A percentile compares a stretch with the other conserved stretches of the same genome.
phyloP scores from a whole-genome alignment of 495 filamentous ascomycete genomes.

The Penicillium chermesinum region DNA sequence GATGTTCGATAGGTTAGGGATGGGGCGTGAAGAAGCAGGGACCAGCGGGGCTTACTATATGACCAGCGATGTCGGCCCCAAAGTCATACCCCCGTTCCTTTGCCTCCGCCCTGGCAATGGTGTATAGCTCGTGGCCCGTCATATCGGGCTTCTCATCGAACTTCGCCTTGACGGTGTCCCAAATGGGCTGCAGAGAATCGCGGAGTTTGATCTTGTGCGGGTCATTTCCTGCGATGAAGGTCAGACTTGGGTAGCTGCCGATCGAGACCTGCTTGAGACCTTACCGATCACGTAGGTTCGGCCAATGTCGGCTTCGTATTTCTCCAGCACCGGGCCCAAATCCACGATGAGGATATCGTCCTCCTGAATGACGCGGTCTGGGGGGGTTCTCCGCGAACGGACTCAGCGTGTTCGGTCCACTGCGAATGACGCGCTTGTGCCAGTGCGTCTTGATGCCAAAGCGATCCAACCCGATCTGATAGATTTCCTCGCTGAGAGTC shows the following conservation, averaged over 20 bases:
- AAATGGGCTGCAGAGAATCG: conserved; percentile 41
- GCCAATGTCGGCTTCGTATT: conserved; percentile 49
- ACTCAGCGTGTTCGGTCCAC: conserved; percentile 43
- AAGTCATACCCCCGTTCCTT: conserved; percentile 34
- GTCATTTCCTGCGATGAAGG: conserved; percentile 19
- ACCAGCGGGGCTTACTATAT: conserved; percentile 34
- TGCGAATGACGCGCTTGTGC: conserved; percentile 49
- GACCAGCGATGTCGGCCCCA: conserved; percentile 41
- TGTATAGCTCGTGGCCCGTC: conserved; percentile 40
- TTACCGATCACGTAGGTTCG: conserved; percentile 43
- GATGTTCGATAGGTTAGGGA: background rate
- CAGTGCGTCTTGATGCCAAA: conserved; percentile 43
- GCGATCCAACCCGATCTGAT: conserved; percentile 39
- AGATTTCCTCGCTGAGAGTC: conserved; percentile 43
- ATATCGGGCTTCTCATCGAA: conserved; percentile 33
- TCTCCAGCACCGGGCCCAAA: conserved; percentile 47
- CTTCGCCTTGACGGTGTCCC: conserved; percentile 33
- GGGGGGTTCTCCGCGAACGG: conserved; percentile 45
- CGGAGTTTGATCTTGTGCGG: conserved; percentile 38
- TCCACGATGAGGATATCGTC: conserved; percentile 49
- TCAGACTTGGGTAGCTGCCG: background rate
- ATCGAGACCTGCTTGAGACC: background rate
- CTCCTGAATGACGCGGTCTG: conserved; percentile 40
- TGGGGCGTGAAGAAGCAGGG: background rate
- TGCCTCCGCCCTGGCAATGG: conserved; percentile 27